Percentiles rank a stretch among this genome's conserved stretches.
These are phyloP conservation scores for Fusarium kyushuense DNA, from an alignment of 2,329 filamentous ascomycete genomes.

Conservation along the genomic window DNA sequence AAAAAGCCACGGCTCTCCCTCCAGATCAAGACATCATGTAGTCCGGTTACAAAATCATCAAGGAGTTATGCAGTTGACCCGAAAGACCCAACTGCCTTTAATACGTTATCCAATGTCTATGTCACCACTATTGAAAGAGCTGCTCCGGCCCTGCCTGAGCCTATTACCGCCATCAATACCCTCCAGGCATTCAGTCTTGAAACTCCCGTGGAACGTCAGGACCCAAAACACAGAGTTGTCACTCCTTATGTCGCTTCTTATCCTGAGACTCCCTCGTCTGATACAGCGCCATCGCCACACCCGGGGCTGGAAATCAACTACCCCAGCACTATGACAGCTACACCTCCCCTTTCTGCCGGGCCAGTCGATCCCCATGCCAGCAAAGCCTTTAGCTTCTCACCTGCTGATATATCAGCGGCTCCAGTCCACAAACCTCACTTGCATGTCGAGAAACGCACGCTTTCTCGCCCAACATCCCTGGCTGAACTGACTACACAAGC, in stretches of 20 bases:
- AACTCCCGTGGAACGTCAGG: constrained; percentile 50
- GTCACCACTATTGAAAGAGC: constrained; percentile 71
- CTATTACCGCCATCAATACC: constrained; percentile 64
- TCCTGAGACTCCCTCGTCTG: constrained; percentile 67
- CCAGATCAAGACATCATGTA: constrained; percentile 62
- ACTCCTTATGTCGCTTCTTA: constrained; percentile 61
- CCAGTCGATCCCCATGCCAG: constrained; percentile 58
- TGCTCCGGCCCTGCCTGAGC: constrained; percentile 61
- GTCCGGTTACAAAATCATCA: constrained; percentile 53
- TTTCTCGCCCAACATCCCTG: constrained; percentile 31
- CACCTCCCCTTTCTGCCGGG: constrained; percentile 68
- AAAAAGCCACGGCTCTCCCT: constrained; percentile 69
- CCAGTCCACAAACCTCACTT: constrained; percentile 7
- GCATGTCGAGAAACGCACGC: constrained; percentile 33
- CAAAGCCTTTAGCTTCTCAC: constrained; percentile 62
- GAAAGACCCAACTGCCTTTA: constrained; percentile 72
- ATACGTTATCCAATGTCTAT: constrained; percentile 75
- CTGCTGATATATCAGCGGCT: constrained; percentile 49
- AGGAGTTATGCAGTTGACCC: constrained; percentile 59
- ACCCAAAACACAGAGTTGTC: constrained; percentile 52
- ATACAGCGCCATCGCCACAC: constrained; percentile 62
- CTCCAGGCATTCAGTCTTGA: constrained; percentile 50
- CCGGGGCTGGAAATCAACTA: constrained; percentile 59
- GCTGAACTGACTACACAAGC: constrained; percentile 49
- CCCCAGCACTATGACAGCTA: constrained; percentile 70